Evolutionary conservation across 192 early-diverging fungal species (phyloP).

Genomic region (Martensiomyces pterosporus): DNA sequence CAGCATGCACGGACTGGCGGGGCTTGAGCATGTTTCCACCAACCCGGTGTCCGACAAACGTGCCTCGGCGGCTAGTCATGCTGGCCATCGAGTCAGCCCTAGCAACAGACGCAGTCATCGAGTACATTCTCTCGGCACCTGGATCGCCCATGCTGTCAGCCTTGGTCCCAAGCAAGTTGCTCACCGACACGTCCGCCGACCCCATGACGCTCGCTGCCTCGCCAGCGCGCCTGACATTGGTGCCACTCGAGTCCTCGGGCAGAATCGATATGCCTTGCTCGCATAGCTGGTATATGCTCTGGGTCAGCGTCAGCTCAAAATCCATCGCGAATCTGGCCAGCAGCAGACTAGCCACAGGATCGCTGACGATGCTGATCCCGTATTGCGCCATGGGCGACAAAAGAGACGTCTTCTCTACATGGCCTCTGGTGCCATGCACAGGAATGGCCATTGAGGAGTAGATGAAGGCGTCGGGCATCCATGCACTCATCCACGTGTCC

Average conservation of each 20-base stretch:
- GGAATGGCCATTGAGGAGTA: conserved; percentile 21
- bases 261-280: conserved; percentile 40
- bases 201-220: conserved; percentile 1
- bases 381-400: conserved; percentile 23
- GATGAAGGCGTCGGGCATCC: conserved; percentile 39
- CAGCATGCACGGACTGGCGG: conserved; percentile 16
- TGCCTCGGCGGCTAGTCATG: conserved; percentile 9
- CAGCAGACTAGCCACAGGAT: conserved; percentile 42
- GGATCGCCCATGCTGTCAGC: neutral
- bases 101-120: conserved; percentile 13
- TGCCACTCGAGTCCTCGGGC: conserved; percentile 10
- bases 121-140: conserved; percentile 16
- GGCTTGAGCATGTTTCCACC: conserved; percentile 9
- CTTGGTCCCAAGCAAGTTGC: conserved; percentile 9
- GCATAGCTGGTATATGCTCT: conserved; percentile 50
- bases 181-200: conserved; percentile 20
- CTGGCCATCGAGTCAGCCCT: conserved; percentile 44
- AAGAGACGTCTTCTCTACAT: conserved; percentile 12
- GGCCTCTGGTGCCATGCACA: conserved; percentile 13
- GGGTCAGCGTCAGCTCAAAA: conserved; percentile 46
- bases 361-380: conserved; percentile 24
- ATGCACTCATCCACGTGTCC: conserved; percentile 37
- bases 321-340: conserved; percentile 42
- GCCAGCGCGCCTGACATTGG: neutral
- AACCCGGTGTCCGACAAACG: conserved; percentile 3